Conservation (phyloP, 148 eudicot species). For the Spergularia bocconei region DNA sequence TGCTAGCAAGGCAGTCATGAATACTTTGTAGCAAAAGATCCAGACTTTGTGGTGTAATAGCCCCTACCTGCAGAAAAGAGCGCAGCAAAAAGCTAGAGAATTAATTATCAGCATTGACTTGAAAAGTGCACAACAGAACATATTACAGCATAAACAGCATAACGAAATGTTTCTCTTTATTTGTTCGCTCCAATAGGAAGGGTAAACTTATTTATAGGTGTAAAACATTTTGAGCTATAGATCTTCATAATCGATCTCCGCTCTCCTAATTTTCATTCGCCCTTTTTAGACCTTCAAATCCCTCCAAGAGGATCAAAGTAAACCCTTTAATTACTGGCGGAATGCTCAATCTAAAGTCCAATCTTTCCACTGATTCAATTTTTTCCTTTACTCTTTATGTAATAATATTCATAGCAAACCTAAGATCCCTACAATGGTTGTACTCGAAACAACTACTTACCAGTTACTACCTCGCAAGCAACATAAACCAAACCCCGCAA, state of each 20-base stretch:
- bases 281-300: neutral
- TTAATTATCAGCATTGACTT: neutral
- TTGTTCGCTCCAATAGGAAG: neutral
- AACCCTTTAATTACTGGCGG: neutral
- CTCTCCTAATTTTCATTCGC: neutral
- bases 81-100: constrained; percentile 9
- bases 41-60: constrained; percentile 72
- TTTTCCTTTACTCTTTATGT: neutral
- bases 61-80: constrained; percentile 62
- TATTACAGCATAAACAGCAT: neutral
- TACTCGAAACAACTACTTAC: neutral
- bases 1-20: constrained; percentile 72
- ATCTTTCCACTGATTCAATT: no score
- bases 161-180: neutral
- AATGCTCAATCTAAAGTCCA: neutral
- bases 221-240: neutral
- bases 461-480: neutral
- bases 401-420: neutral
- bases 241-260: neutral
- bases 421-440: neutral
- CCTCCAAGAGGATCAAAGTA: neutral
- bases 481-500: neutral
- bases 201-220: neutral
- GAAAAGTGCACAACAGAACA: neutral
- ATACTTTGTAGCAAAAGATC: constrained; percentile 79